Evolutionary conservation across 164 flowering plant genomes (phyloP).

Genomic region (Magnolia officinalis): DNA sequence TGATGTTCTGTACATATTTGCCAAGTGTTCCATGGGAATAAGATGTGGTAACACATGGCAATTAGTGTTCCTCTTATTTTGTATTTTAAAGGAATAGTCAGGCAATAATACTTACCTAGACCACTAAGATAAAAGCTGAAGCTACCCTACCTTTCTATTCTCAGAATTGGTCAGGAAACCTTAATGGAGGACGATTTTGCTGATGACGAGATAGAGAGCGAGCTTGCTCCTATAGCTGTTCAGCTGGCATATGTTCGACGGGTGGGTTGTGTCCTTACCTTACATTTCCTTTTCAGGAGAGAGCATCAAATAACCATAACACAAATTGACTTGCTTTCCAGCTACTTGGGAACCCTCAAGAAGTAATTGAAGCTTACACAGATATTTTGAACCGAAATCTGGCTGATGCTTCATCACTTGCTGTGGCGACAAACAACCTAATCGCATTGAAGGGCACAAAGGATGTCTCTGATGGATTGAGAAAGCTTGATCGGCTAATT

Average conservation of each 20-base stretch:
- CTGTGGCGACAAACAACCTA: slow-evolving; percentile 85
- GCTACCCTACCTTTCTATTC: not conserved
- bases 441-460: slow-evolving; percentile 70
- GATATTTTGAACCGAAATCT: slow-evolving; percentile 57
- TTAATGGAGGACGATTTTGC: slow-evolving; percentile 80
- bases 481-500: slow-evolving; percentile 72
- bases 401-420: slow-evolving; percentile 79
- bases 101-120: not conserved
- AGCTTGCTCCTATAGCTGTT: slow-evolving; percentile 86
- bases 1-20: not conserved
- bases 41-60: not conserved
- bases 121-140: not conserved
- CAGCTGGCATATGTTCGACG: slow-evolving; percentile 93
- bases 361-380: slow-evolving; percentile 60
- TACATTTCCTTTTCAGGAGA: not conserved
- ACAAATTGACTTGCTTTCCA: slow-evolving; percentile 24
- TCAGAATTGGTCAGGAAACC: slow-evolving; percentile 90
- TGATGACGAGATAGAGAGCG: slow-evolving; percentile 87
- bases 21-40: not conserved
- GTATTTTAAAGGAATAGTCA: too few relatives aligned
- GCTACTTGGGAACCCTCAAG: slow-evolving; percentile 68
- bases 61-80: not conserved
- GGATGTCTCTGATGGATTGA: slow-evolving; percentile 75
- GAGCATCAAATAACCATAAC: slow-evolving; percentile 11
- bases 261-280: slow-evolving; percentile 32